phyloP scores from a whole-genome alignment of 306 rosid genomes.

The Elaeagnus macrophylla region DNA sequence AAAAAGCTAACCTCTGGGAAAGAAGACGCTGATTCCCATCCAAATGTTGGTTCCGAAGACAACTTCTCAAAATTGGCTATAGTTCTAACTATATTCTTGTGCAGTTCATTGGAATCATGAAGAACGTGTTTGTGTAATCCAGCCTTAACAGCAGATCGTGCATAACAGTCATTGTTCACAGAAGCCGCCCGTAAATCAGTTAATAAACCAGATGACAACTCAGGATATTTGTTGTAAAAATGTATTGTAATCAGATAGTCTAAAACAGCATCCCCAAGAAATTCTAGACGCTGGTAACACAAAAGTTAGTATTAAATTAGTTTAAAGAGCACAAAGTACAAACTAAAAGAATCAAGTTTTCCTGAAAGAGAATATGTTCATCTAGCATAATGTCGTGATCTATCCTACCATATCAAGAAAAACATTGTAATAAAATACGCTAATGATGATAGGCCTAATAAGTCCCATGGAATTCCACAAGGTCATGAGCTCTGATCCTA shows the following conservation, averaged over 20 bases:
- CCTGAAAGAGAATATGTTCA: background rate
- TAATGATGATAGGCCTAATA: too few species aligned
- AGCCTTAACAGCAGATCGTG: constrained; percentile 49
- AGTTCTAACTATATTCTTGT: constrained; percentile 36
- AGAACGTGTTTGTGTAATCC: constrained; percentile 56
- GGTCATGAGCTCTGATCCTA: too few species aligned
- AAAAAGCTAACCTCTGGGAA: constrained; percentile 60
- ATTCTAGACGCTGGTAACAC: constrained; percentile 60
- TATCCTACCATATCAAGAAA: too few species aligned
- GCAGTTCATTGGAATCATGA: constrained; percentile 41
- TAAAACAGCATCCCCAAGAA: constrained; percentile 64
- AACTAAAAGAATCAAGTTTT: background rate
- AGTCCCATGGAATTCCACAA: too few species aligned
- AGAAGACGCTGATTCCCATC: constrained; percentile 57
- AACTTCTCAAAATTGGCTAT: constrained; percentile 20
- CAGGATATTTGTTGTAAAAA: constrained; percentile 48
- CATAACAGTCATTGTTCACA: constrained; percentile 69
- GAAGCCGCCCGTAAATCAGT: constrained; percentile 79
- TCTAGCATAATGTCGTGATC: background rate
- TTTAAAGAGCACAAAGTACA: too few species aligned
- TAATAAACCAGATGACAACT: constrained; percentile 51
- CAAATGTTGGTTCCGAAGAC: constrained; percentile 40
- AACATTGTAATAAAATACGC: too few species aligned
- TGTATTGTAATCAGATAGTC: constrained; percentile 60
- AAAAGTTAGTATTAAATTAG: too few species aligned